Evolutionary conservation across 257 asterid genomes (phyloP).

Genomic region (Verbascum thapsus): DNA sequence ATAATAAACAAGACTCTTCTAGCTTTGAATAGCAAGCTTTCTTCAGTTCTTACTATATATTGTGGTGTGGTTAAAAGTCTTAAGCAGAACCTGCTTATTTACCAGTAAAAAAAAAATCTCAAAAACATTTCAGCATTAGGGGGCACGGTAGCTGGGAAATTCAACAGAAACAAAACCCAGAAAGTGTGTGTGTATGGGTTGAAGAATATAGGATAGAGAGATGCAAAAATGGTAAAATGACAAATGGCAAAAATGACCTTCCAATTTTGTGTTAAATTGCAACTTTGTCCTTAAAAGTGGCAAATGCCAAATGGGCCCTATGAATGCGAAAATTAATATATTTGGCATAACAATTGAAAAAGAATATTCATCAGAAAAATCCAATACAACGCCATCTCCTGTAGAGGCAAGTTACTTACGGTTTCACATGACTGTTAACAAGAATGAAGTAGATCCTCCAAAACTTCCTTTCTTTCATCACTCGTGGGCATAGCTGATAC

Average conservation of each 20-base stretch:
- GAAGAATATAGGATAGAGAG: background rate
- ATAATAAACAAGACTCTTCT: background rate
- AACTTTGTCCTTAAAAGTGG: too few species aligned
- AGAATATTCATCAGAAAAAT: background rate
- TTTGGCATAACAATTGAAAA: too few species aligned
- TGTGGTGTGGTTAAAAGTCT: background rate
- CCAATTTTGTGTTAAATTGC: too few species aligned
- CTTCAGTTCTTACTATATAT: background rate
- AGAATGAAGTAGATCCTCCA: slow-evolving; percentile 72
- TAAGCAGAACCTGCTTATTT: background rate
- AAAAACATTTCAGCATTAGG: background rate
- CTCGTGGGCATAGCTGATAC: slow-evolving; percentile 19
- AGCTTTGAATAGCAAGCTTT: background rate
- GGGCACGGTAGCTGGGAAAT: background rate
- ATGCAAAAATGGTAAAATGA: too few species aligned
- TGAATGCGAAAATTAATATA: too few species aligned
- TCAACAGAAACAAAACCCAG: background rate
- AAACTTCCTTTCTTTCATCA: slow-evolving; percentile 64
- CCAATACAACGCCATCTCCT: slow-evolving; percentile 4
- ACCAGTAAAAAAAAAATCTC: background rate
- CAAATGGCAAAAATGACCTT: too few species aligned
- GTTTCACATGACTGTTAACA: slow-evolving; percentile 73
- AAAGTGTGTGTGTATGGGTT: too few species aligned
- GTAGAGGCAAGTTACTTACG: slow-evolving; percentile 55
- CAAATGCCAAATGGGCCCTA: too few species aligned